Evolutionary conservation across 2,329 filamentous ascomycete species (phyloP).

Genomic region (Trichoderma sp.): DNA sequence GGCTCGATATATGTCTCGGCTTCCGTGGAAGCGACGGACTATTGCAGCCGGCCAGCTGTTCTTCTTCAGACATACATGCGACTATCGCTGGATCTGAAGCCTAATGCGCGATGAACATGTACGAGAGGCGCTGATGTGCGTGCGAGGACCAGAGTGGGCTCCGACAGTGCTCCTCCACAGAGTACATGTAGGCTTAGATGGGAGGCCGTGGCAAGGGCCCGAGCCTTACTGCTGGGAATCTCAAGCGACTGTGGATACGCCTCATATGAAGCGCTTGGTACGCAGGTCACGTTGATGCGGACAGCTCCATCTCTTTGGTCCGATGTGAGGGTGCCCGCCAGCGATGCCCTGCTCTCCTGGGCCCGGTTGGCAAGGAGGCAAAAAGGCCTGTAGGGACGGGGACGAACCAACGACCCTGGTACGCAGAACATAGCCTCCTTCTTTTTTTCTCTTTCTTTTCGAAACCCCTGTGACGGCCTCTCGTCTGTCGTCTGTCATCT

Average conservation of each 20-base stretch:
- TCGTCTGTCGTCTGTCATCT: not conserved
- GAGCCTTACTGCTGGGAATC: not conserved
- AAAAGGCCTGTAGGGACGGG: conserved; percentile 13
- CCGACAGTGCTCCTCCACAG: not conserved
- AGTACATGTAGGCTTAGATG: not conserved
- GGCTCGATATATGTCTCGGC: conserved; percentile 5
- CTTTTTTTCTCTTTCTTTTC: not conserved
- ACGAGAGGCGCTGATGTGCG: not conserved
- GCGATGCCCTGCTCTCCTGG: not conserved
- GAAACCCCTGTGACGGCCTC: not conserved
- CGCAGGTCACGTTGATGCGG: conserved; percentile 3
- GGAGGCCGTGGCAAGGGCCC: not conserved
- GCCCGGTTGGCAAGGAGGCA: conserved; percentile 6
- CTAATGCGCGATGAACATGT: not conserved
- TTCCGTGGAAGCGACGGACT: not conserved
- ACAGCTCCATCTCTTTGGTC: not conserved
- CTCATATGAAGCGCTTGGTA: conserved; percentile 3
- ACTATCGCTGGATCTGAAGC: not conserved
- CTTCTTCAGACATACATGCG: conserved; percentile 21
- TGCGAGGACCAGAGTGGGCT: not conserved
- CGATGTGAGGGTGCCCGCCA: conserved; percentile 10
- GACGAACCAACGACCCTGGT: conserved; percentile 19
- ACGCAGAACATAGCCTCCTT: conserved; percentile 3
- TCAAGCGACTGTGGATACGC: conserved; percentile 4
- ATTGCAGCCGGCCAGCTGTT: not conserved